These are phyloP conservation scores for Curvularia verruculosa DNA, from an alignment of 2,329 filamentous ascomycete genomes.

Conservation along the genomic window DNA sequence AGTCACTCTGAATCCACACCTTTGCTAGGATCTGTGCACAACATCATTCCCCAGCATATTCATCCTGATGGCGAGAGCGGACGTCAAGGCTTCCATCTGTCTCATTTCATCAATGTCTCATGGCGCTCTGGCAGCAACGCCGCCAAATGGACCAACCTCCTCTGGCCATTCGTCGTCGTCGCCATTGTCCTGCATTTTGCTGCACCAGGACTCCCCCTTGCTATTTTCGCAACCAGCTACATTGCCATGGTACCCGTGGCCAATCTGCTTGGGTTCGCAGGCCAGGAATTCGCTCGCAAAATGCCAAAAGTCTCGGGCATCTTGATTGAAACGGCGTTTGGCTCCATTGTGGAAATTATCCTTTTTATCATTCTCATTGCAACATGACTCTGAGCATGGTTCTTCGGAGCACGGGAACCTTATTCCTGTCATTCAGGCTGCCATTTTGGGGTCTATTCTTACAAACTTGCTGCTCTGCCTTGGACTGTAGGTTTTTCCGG, in stretches of 20 bases:
- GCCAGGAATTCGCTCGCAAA: constrained; percentile 74
- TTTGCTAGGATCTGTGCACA: constrained; percentile 28
- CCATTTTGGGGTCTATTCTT: constrained; percentile 81
- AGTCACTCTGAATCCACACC: constrained; percentile 35
- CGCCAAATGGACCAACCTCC: constrained; percentile 70
- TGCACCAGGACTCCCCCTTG: constrained; percentile 61
- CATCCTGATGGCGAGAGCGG: constrained; percentile 69
- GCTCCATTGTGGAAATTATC: constrained; percentile 80
- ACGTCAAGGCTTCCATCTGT: constrained; percentile 66
- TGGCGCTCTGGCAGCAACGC: constrained; percentile 68
- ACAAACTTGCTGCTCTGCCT: constrained; percentile 82
- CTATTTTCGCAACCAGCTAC: constrained; percentile 72
- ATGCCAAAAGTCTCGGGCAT: constrained; percentile 74
- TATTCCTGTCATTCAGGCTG: constrained; percentile 76
- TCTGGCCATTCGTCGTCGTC: constrained; percentile 76
- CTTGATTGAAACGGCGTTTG: constrained; percentile 64
- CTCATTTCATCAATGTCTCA: constrained; percentile 67
- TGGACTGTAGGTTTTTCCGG: constrained; percentile 55
- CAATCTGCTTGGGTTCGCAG: constrained; percentile 76
- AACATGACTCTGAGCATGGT: constrained; percentile 51
- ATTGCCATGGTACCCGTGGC: constrained; percentile 79
- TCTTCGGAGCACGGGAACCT: constrained; percentile 45
- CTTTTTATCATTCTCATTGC: constrained; percentile 78
- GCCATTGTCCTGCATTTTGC: constrained; percentile 68
- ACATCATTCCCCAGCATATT: constrained; percentile 43